phyloP scores from a whole-genome alignment of 2,329 filamentous ascomycete genomes.

The Hymenoscyphus infarciens region DNA sequence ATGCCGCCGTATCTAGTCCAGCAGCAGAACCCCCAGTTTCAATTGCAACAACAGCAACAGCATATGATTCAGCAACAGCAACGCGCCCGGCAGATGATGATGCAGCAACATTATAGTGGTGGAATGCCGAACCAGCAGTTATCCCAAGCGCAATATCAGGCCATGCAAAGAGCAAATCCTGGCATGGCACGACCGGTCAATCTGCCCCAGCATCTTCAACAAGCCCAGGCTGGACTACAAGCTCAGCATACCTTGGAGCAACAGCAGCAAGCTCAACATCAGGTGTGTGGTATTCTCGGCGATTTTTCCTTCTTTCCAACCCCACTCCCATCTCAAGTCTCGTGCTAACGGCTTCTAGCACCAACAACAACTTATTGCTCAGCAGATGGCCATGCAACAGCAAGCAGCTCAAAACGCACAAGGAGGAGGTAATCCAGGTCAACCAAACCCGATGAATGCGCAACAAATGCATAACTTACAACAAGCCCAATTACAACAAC shows the following conservation, averaged over 20 bases:
- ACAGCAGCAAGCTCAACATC: conserved; percentile 37
- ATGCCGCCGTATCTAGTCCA: conserved; percentile 17
- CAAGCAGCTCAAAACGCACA: conserved; percentile 41
- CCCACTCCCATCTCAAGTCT: background rate
- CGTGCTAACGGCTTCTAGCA: conserved; percentile 22
- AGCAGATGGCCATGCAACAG: conserved; percentile 47
- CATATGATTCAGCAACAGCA: conserved; percentile 48
- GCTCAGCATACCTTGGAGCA: conserved; percentile 39
- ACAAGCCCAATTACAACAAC: conserved; percentile 30
- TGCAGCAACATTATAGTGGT: conserved; percentile 52
- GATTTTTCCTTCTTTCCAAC: conserved; percentile 2
- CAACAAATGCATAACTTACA: conserved; percentile 46
- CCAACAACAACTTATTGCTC: conserved; percentile 42
- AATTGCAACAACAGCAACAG: conserved; percentile 49
- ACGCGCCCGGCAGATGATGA: conserved; percentile 48
- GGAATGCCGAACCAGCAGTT: conserved; percentile 52
- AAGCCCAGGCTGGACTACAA: conserved; percentile 35
- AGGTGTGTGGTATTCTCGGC: conserved; percentile 18
- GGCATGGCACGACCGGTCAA: conserved; percentile 43
- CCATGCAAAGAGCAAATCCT: conserved; percentile 44
- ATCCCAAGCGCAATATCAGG: conserved; percentile 49
- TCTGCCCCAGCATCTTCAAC: conserved; percentile 44
- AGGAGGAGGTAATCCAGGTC: conserved; percentile 42
- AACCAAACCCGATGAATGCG: conserved; percentile 47
- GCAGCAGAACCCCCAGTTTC: conserved; percentile 35